These are phyloP conservation scores for Yarrowia osloensis DNA, from an alignment of 805 yeast genomes.

Conservation along the genomic window DNA sequence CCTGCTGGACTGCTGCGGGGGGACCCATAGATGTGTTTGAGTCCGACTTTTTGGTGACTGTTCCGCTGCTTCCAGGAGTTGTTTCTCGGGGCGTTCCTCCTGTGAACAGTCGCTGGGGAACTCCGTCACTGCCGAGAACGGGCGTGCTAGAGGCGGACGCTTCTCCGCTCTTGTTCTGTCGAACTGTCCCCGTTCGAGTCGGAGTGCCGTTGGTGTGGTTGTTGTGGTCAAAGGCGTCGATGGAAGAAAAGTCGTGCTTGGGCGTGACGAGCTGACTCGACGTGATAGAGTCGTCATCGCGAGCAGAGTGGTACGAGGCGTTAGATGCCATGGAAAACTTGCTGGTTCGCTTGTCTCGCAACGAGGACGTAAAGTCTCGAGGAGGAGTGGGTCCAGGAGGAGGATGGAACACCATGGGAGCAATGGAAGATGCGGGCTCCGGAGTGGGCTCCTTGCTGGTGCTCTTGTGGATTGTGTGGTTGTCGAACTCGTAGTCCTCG, in stretches of 20 bases:
- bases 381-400: conserved; percentile 3
- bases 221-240: conserved; percentile 3
- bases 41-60: background rate
- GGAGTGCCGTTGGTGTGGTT: conserved; percentile 9
- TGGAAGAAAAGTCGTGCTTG: background rate
- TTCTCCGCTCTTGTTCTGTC: background rate
- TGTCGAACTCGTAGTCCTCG: conserved; percentile 12
- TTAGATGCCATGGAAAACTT: conserved; percentile 13
- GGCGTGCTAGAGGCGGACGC: background rate
- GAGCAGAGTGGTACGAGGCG: conserved; percentile 12
- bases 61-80: background rate
- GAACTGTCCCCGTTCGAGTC: background rate
- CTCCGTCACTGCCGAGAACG: background rate
- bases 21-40: background rate
- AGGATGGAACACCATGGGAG: conserved; percentile 10
- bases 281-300: conserved; percentile 3
- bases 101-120: background rate
- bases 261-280: background rate
- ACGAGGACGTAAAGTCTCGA: conserved; percentile 1
- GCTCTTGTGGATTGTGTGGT: background rate
- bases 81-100: background rate
- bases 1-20: background rate
- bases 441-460: conserved; percentile 12
- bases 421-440: background rate
- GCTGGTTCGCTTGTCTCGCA: background rate